Conservation (phyloP, 306 rosid species). For the Corylus heterophylla region DNA sequence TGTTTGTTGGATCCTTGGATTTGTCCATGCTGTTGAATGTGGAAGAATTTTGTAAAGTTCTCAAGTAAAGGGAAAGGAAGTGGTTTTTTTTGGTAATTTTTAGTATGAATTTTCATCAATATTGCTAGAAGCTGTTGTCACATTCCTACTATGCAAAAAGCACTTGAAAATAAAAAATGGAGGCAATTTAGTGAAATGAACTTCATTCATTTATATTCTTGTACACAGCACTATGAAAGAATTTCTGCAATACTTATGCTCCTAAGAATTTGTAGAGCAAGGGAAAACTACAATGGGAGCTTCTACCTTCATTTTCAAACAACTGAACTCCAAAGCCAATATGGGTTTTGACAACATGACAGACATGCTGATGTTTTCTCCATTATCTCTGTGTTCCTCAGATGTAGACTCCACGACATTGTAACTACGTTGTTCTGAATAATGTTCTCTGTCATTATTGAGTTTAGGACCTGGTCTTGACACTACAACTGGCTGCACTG, state of each 20-base stretch:
- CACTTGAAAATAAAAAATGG: not conserved
- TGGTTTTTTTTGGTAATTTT: slow-evolving; percentile 14
- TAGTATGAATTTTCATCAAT: not conserved
- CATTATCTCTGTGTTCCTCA: slow-evolving; percentile 28
- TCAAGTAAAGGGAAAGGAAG: slow-evolving; percentile 18
- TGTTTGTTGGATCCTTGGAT: slow-evolving; percentile 24
- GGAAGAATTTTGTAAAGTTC: slow-evolving; percentile 41
- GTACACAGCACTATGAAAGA: not conserved
- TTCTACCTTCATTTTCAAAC: slow-evolving; percentile 87
- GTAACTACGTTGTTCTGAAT: slow-evolving; percentile 19
- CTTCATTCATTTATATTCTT: not conserved
- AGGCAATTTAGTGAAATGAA: not conserved
- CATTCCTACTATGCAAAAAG: not conserved
- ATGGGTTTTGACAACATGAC: slow-evolving; percentile 81
- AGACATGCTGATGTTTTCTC: slow-evolving; percentile 36
- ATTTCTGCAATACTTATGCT: not conserved
- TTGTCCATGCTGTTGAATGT: slow-evolving; percentile 35
- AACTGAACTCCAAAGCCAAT: slow-evolving; percentile 71
- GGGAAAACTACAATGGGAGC: slow-evolving; percentile 63
- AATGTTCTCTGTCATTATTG: slow-evolving; percentile 26
- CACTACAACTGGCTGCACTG: slow-evolving; percentile 63
- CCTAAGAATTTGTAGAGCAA: slow-evolving; percentile 30
- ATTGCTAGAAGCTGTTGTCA: slow-evolving; percentile 1
- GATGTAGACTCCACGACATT: not conserved
- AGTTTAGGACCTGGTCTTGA: slow-evolving; percentile 28